These are phyloP conservation scores for Notholithocarpus densiflorus DNA, from an alignment of 306 rosid genomes.

Conservation along the genomic window DNA sequence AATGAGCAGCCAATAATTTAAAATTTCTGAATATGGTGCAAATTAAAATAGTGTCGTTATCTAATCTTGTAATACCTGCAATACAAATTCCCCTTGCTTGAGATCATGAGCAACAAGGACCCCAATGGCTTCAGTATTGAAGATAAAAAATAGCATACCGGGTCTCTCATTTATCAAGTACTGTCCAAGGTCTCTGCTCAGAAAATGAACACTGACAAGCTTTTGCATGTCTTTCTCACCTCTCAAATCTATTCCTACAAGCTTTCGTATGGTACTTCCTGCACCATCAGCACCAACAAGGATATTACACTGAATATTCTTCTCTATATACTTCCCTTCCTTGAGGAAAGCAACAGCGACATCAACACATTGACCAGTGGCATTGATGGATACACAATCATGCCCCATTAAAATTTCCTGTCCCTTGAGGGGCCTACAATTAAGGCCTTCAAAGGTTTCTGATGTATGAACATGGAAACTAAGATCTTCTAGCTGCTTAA, in stretches of 20 bases:
- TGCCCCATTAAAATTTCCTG: constrained; percentile 69
- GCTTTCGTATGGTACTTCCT: constrained; percentile 83
- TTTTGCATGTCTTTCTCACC: constrained; percentile 89
- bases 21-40: constrained; percentile 20
- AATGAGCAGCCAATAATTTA: constrained; percentile 10
- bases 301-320: constrained; percentile 56
- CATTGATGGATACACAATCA: constrained; percentile 68
- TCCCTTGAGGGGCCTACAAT: constrained; percentile 25
- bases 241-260: constrained; percentile 70
- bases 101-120: constrained; percentile 98
- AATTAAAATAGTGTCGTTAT: constrained; percentile 18
- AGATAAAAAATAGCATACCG: constrained; percentile 91
- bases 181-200: constrained; percentile 80
- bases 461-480: constrained; percentile 48
- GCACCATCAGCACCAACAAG: constrained; percentile 87
- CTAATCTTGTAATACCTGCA: constrained; percentile 64
- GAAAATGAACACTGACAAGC: constrained; percentile 85
- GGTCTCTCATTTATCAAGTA: constrained; percentile 84
- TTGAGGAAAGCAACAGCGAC: constrained; percentile 51
- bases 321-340: constrained; percentile 50
- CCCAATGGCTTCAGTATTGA: constrained; percentile 87
- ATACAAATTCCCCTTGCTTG: constrained; percentile 85
- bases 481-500: constrained; percentile 60
- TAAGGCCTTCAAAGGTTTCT: constrained; percentile 38
- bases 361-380: constrained; percentile 44